Evolutionary conservation across 2,329 filamentous ascomycete species (phyloP).

Genomic region (Lachnellula willkommii): DNA sequence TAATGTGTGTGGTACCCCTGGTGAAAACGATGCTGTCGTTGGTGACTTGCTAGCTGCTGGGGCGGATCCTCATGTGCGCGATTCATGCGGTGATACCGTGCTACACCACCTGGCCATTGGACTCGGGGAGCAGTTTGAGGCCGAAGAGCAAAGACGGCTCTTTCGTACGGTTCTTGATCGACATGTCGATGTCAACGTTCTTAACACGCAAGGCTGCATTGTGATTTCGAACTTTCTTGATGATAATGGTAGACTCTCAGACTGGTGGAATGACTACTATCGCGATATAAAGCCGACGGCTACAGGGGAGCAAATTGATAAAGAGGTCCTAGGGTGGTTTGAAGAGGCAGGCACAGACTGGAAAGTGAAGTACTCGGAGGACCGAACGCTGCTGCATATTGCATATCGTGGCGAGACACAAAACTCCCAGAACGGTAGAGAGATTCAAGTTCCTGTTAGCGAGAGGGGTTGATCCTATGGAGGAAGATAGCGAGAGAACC

Average conservation of each 20-base stretch:
- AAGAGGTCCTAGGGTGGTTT: background rate
- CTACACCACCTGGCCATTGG: conserved; percentile 10
- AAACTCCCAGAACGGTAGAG: background rate
- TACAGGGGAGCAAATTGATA: background rate
- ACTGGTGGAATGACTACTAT: too few relatives aligned
- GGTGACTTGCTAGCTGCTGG: conserved; percentile 4
- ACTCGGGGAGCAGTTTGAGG: background rate
- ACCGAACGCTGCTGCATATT: background rate
- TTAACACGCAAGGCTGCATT: conserved; percentile 3
- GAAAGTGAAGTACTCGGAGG: background rate
- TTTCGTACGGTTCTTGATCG: conserved; percentile 1
- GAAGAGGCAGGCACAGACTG: background rate
- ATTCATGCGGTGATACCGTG: conserved; percentile 8
- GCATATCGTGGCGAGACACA: background rate
- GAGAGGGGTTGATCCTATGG: conserved; percentile 5
- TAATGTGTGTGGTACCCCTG: too few relatives aligned
- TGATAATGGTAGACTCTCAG: too few relatives aligned
- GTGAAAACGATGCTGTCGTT: background rate
- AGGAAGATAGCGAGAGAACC: background rate
- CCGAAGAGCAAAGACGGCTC: background rate
- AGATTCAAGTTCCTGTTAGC: background rate
- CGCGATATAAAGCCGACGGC: too few relatives aligned
- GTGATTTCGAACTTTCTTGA: background rate
- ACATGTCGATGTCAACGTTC: conserved; percentile 4
- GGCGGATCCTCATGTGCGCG: conserved; percentile 8